These are phyloP conservation scores for Gremmenia infestans DNA, from an alignment of 2,329 filamentous ascomycete species.

Conservation along the genomic window DNA sequence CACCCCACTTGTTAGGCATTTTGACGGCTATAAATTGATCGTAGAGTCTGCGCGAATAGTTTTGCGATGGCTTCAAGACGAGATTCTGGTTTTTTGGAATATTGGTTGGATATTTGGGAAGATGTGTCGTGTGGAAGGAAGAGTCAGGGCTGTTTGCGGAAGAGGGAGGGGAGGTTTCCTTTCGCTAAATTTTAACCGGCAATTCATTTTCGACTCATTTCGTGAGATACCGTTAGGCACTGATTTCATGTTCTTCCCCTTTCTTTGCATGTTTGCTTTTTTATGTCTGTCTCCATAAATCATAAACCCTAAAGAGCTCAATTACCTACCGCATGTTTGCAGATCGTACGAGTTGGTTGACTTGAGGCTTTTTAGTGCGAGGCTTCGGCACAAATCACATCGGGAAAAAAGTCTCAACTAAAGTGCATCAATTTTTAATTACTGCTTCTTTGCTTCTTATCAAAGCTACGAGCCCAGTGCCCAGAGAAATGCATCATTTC, in stretches of 20 bases:
- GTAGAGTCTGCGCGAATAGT: not conserved
- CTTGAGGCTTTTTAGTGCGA: too few species aligned
- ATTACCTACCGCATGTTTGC: too few species aligned
- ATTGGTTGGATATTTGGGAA: not conserved
- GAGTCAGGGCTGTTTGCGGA: not conserved
- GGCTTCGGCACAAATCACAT: not conserved
- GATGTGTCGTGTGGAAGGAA: not conserved
- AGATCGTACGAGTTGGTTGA: too few species aligned
- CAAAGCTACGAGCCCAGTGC: slow-evolving; percentile 2
- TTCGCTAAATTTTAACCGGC: not conserved
- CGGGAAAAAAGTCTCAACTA: not conserved
- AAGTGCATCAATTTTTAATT: slow-evolving; percentile 18
- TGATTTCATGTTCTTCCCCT: too few species aligned
- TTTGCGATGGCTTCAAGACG: not conserved
- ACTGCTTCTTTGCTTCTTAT: slow-evolving; percentile 10
- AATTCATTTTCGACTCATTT: too few species aligned
- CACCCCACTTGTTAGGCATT: slow-evolving; percentile 34
- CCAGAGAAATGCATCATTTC: slow-evolving; percentile 8
- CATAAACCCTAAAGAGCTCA: too few species aligned
- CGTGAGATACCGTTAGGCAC: too few species aligned
- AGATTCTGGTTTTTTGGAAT: not conserved
- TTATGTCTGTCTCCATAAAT: too few species aligned
- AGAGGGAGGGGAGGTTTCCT: not conserved
- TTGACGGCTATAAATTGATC: slow-evolving; percentile 9
- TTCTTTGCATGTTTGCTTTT: too few species aligned